These are phyloP conservation scores for Hypoxylon rickii DNA, from an alignment of 495 filamentous ascomycete genomes.

Conservation along the genomic window DNA sequence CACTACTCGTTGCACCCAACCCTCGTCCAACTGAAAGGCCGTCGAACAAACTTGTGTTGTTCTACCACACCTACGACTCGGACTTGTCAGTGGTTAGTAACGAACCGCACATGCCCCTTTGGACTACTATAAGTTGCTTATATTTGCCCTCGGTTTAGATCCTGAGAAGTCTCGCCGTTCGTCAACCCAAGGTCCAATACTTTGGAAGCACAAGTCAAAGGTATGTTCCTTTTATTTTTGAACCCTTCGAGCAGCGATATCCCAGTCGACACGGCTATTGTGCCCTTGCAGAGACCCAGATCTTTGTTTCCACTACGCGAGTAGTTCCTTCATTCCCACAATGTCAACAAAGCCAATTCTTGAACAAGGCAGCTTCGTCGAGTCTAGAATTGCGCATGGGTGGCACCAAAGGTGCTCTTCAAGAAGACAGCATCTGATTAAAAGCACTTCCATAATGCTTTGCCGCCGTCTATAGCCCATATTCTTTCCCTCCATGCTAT, in stretches of 20 bases:
- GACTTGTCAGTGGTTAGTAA: background rate
- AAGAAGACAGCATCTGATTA: slow-evolving; percentile 9
- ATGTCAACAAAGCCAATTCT: slow-evolving; percentile 17
- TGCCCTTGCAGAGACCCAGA: background rate
- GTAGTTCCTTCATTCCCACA: slow-evolving; percentile 1
- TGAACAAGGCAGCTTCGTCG: slow-evolving; percentile 9
- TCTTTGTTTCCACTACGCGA: slow-evolving; percentile 6
- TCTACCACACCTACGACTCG: slow-evolving; percentile 32
- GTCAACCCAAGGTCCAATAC: background rate
- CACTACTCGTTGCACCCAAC: slow-evolving; percentile 10
- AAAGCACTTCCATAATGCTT: too few relatives aligned
- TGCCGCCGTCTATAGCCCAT: too few relatives aligned
- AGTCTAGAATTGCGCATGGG: background rate
- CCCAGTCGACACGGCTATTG: background rate
- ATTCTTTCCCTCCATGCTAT: background rate
- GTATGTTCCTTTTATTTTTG: slow-evolving; percentile 9
- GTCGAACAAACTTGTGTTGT: slow-evolving; percentile 37
- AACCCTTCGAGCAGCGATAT: background rate
- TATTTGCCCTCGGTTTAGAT: too few relatives aligned
- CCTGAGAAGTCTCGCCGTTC: too few relatives aligned
- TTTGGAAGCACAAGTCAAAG: slow-evolving; percentile 2
- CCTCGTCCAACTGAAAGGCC: slow-evolving; percentile 18
- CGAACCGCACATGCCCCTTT: slow-evolving; percentile 5
- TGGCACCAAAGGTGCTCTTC: background rate
- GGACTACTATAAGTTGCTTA: slow-evolving; percentile 19